Conservation (phyloP, 1,284 basidiomycete genomes). For the Ganoderma resinaceum region DNA sequence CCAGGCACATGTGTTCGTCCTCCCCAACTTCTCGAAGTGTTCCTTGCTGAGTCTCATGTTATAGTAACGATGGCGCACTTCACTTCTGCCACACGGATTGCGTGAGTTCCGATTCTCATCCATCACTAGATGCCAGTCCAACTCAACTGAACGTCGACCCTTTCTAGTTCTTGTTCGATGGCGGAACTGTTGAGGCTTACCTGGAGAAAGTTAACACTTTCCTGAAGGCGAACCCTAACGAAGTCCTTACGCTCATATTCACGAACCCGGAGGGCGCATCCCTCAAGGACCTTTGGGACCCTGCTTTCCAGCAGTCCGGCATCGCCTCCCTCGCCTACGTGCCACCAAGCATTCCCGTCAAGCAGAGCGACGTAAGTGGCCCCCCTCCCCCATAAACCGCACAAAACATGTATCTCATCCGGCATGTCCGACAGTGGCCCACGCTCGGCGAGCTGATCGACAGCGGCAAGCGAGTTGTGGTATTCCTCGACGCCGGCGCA, state of each 20-base stretch:
- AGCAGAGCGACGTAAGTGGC: constrained; percentile 45
- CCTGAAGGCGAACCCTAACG: constrained; percentile 74
- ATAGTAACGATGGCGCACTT: constrained; percentile 45
- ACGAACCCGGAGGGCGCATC: constrained; percentile 72
- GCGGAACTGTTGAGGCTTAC: constrained; percentile 59
- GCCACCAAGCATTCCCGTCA: constrained; percentile 59
- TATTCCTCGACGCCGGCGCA: constrained; percentile 72
- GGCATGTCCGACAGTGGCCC: constrained; percentile 61
- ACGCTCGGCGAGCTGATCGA: constrained; percentile 77
- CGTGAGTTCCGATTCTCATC: constrained; percentile 36
- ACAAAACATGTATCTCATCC: not conserved
- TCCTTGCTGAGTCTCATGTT: not conserved
- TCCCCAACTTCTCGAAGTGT: not conserved
- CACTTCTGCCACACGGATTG: constrained; percentile 72
- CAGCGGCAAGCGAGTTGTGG: constrained; percentile 67
- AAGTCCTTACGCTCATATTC: constrained; percentile 76
- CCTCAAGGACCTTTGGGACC: constrained; percentile 56
- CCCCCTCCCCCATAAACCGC: not conserved
- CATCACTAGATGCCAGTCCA: not conserved
- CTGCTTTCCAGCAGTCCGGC: constrained; percentile 65
- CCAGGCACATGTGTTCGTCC: constrained; percentile 60
- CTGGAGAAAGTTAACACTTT: constrained; percentile 48
- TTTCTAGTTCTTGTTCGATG: constrained; percentile 58
- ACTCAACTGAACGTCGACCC: constrained; percentile 16
- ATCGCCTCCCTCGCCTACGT: constrained; percentile 65